Evolutionary conservation across 352 stramenopile species (phyloP).

Genomic region (Globisporangium acanthophoron): DNA sequence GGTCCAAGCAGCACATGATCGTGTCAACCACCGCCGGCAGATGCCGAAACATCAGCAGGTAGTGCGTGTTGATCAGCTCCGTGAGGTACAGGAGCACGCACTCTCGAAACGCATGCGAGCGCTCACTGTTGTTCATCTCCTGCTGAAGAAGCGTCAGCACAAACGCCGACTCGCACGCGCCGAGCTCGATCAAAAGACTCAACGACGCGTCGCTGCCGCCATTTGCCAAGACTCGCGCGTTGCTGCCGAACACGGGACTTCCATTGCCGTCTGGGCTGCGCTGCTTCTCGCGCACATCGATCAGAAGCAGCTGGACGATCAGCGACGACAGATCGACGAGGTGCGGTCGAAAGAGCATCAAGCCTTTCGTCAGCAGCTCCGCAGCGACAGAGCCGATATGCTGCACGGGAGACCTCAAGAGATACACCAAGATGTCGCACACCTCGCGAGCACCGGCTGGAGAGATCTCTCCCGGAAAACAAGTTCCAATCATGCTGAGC

Average conservation of each 20-base stretch:
- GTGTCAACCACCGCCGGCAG: constrained; percentile 80
- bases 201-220: constrained; percentile 67
- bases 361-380: constrained; percentile 72
- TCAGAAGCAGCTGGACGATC: constrained; percentile 63
- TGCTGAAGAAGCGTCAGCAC: constrained; percentile 71
- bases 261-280: constrained; percentile 23
- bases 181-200: constrained; percentile 72
- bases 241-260: constrained; percentile 36
- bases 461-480: constrained; percentile 78
- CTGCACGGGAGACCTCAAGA: constrained; percentile 48
- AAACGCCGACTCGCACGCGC: constrained; percentile 72
- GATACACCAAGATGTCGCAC: constrained; percentile 67
- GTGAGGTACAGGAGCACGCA: constrained; percentile 75
- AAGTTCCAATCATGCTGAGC: constrained; percentile 84
- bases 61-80: constrained; percentile 79
- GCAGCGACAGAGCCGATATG: constrained; percentile 63
- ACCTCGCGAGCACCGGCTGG: constrained; percentile 70
- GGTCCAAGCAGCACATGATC: constrained; percentile 80
- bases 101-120: constrained; percentile 59
- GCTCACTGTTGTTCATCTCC: constrained; percentile 79
- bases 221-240: constrained; percentile 36
- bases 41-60: constrained; percentile 80
- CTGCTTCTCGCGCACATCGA: constrained; percentile 72
- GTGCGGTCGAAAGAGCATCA: constrained; percentile 82
- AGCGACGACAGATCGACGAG: constrained; percentile 75